Conservation (phyloP, 176 grass and related monocot genomes). For the Phoenix roebelenii region DNA sequence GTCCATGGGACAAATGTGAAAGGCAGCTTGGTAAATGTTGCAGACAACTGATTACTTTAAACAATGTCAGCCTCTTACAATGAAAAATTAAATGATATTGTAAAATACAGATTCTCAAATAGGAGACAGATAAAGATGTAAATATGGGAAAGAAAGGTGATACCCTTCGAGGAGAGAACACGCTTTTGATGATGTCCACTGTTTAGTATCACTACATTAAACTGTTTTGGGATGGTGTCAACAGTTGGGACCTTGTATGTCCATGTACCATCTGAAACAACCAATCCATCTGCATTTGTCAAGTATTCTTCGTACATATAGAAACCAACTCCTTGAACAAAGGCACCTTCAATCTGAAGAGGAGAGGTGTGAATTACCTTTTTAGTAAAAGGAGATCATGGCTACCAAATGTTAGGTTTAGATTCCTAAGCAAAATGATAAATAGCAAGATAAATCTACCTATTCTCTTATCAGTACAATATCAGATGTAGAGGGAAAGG, state of each 20-base stretch:
- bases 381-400: neutral
- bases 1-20: too few species aligned
- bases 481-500: too few species aligned
- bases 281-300: constrained; percentile 58
- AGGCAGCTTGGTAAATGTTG: too few species aligned
- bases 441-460: too few species aligned
- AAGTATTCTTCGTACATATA: constrained; percentile 78
- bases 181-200: constrained; percentile 85
- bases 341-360: constrained; percentile 82
- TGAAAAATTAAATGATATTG: too few species aligned
- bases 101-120: neutral
- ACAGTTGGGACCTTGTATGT: constrained; percentile 91
- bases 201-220: constrained; percentile 76
- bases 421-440: too few species aligned
- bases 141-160: neutral
- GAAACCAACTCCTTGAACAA: constrained; percentile 90
- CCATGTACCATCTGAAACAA: constrained; percentile 82
- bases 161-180: constrained; percentile 95
- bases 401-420: too few species aligned
- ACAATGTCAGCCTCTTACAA: too few species aligned
- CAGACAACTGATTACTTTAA: too few species aligned
- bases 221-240: constrained; percentile 81
- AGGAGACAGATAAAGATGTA: neutral
- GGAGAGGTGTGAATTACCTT: neutral
- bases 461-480: too few species aligned